Conservation (phyloP, 306 rosid genomes). For the Oemleria cerasiformis region DNA sequence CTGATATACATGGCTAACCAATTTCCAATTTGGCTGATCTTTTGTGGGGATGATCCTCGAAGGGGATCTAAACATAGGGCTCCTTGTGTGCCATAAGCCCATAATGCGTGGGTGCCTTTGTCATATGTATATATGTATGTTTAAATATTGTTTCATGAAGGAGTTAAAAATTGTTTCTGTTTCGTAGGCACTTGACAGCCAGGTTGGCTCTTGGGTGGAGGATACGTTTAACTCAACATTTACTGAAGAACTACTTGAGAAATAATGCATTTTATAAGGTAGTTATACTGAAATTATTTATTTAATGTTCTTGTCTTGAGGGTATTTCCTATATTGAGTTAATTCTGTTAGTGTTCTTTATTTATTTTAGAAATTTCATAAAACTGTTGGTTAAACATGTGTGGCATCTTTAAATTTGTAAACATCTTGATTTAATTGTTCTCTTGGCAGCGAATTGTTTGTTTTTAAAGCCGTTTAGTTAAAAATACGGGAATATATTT, state of each 20-base stretch:
- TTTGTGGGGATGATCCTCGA: neutral
- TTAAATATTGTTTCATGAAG: neutral
- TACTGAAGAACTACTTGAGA: conserved; percentile 74
- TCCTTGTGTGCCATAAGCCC: neutral
- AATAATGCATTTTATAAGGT: conserved; percentile 98
- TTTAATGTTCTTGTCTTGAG: conserved; percentile 1
- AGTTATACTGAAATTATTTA: conserved; percentile 22
- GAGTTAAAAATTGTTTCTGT: conserved; percentile 3
- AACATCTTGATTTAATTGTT: neutral
- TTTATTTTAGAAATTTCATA: neutral
- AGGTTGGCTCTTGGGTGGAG: conserved; percentile 98
- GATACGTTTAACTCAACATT: conserved; percentile 89
- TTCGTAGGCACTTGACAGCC: conserved; percentile 78
- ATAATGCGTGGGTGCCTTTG: neutral
- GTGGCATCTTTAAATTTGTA: neutral
- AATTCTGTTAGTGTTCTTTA: neutral
- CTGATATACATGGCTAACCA: neutral
- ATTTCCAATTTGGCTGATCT: neutral
- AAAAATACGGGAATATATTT: neutral
- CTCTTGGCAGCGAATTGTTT: conserved; percentile 14
- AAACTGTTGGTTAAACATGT: neutral
- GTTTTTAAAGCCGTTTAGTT: neutral
- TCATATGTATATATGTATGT: neutral
- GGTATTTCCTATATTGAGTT: conserved; percentile 2
- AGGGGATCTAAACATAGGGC: neutral